A percentile compares a stretch with the other conserved stretches of the same genome.
Evolutionary conservation across 257 asterid species (phyloP).

Genomic region (Scutellaria barbata): DNA sequence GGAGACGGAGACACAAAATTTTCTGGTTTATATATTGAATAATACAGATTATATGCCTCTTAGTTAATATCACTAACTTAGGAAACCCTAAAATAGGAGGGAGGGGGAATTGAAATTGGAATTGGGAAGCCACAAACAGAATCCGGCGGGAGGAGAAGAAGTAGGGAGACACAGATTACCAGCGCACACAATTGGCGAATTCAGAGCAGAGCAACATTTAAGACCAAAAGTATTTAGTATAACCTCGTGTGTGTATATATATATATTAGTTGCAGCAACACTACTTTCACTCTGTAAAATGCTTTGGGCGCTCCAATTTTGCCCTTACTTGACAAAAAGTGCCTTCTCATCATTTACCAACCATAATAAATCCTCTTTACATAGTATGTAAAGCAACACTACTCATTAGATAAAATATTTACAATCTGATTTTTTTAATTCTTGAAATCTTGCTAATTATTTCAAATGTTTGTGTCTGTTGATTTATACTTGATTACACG

Average conservation of each 20-base stretch:
- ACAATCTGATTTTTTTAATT: no score
- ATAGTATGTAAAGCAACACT: no score
- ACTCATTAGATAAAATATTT: no score
- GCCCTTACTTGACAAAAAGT: background rate
- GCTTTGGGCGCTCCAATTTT: constrained; percentile 12
- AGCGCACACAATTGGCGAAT: constrained; percentile 23
- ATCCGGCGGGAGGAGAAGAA: constrained; percentile 19
- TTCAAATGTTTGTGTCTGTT: no score
- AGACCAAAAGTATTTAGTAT: constrained; percentile 8
- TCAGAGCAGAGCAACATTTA: constrained; percentile 26
- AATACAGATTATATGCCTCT: no score
- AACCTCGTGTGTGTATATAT: background rate
- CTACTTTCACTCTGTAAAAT: constrained; percentile 21
- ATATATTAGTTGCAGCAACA: constrained; percentile 7
- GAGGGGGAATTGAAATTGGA: constrained; percentile 20
- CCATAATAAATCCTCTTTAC: no score
- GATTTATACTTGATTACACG: no score
- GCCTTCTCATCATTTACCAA: background rate
- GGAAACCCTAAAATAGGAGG: constrained; percentile 41
- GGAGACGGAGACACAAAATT: background rate
- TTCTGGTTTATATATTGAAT: background rate
- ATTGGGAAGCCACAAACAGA: constrained; percentile 2
- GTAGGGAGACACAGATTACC: constrained; percentile 9
- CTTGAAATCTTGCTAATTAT: no score
- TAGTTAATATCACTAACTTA: background rate